These are phyloP conservation scores for Trichoderma virens DNA, from an alignment of 495 filamentous ascomycete species.

Conservation along the genomic window DNA sequence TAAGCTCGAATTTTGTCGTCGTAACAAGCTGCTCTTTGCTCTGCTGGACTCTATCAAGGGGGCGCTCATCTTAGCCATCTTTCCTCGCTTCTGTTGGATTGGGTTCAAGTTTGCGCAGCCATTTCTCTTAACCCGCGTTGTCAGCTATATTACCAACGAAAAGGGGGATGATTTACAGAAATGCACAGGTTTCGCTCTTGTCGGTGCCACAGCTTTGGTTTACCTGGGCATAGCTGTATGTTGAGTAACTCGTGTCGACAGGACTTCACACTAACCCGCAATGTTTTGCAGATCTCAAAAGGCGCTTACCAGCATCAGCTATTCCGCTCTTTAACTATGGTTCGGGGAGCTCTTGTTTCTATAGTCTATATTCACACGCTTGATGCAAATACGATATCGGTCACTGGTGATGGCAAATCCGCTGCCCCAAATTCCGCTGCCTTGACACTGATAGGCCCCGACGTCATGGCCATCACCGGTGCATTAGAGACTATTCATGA, in stretches of 20 bases:
- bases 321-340: neutral
- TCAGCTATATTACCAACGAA: neutral
- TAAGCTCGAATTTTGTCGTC: neutral
- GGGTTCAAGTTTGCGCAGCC: neutral
- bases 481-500: slow-evolving; percentile 26
- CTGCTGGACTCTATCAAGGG: neutral
- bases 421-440: neutral
- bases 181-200: neutral
- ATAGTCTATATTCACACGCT: neutral
- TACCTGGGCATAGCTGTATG: neutral
- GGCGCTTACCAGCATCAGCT: neutral
- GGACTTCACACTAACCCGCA: too few relatives aligned
- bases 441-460: neutral
- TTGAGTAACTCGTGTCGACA: neutral
- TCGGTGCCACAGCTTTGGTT: neutral
- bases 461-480: slow-evolving; percentile 20
- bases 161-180: neutral
- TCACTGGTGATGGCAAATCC: too few relatives aligned
- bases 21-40: neutral
- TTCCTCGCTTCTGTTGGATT: neutral
- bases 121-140: neutral
- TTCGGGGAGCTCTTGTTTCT: neutral
- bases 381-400: neutral
- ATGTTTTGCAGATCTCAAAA: neutral
- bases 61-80: neutral